phyloP scores from a whole-genome alignment of 1,284 basidiomycete species.

The Tilletia walkeri region DNA sequence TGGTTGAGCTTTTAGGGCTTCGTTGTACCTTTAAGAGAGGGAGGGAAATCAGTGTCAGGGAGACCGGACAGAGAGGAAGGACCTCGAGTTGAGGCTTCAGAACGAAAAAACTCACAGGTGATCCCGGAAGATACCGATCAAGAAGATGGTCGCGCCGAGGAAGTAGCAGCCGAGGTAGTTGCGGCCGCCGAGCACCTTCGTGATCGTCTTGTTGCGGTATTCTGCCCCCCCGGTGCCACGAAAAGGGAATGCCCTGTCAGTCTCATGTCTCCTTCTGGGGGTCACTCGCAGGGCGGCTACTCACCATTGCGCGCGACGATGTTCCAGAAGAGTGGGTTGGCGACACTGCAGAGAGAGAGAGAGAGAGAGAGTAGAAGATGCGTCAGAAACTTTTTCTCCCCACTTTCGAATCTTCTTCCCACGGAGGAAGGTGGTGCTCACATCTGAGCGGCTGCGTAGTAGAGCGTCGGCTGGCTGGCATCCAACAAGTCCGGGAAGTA shows the following conservation, averaged over 20 bases:
- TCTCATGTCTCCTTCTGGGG: neutral
- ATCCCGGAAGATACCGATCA: constrained; percentile 79
- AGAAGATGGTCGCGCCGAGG: constrained; percentile 85
- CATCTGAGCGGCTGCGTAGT: constrained; percentile 34
- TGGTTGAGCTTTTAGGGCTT: constrained; percentile 73
- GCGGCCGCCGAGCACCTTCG: constrained; percentile 43
- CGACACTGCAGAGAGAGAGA: constrained; percentile 7
- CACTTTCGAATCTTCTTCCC: too few relatives aligned
- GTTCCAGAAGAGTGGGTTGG: constrained; percentile 72
- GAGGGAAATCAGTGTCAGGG: neutral
- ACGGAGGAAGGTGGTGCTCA: neutral
- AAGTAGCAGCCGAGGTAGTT: constrained; percentile 77
- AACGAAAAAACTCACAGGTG: constrained; percentile 64
- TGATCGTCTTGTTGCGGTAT: constrained; percentile 52
- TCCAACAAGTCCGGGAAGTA: constrained; percentile 40
- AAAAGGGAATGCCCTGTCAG: neutral
- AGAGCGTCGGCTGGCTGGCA: constrained; percentile 39
- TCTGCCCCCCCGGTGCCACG: constrained; percentile 21
- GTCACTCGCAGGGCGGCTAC: constrained; percentile 37
- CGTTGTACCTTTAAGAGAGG: constrained; percentile 65
- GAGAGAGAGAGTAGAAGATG: neutral
- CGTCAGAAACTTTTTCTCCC: too few relatives aligned
- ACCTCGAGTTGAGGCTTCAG: neutral
- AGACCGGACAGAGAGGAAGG: neutral
- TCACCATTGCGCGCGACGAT: constrained; percentile 86